Conservation (phyloP, 768 basidiomycete species). For the Kwoniella botswanensis region DNA sequence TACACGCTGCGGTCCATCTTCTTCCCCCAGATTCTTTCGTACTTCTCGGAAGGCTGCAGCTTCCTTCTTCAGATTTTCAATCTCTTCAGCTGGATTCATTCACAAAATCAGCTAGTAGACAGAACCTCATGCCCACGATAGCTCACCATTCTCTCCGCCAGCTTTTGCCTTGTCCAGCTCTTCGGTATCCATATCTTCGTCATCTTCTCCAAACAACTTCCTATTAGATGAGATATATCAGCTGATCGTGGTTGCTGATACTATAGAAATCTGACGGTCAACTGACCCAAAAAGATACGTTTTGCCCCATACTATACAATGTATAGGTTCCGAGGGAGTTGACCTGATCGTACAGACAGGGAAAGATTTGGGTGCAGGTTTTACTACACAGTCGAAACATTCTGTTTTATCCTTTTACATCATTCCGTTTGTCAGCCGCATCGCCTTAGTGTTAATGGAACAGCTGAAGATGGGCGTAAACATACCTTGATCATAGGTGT, state of each 20-base stretch:
- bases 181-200: conserved; percentile 68
- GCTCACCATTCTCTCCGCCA: conserved; percentile 87
- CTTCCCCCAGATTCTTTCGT: conserved; percentile 67
- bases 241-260: conserved; percentile 20
- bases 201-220: conserved; percentile 91
- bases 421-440: neutral
- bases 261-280: neutral
- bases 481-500: conserved; percentile 86
- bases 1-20: conserved; percentile 69
- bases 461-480: neutral
- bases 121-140: neutral
- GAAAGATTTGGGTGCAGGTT: conserved; percentile 89
- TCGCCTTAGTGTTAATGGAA: no score
- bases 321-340: conserved; percentile 94
- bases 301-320: conserved; percentile 99
- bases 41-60: conserved; percentile 85
- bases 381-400: conserved; percentile 95
- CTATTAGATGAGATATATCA: conserved; percentile 59
- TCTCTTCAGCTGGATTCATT: conserved; percentile 70
- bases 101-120: no score
- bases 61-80: conserved; percentile 85
- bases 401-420: conserved; percentile 75
- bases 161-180: conserved; percentile 92
- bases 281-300: conserved; percentile 89
- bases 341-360: conserved; percentile 98